Percentiles rank a stretch among this genome's conserved stretches.
These are phyloP conservation scores for Xylaria sp. DNA, from an alignment of 2,329 filamentous ascomycete species.

Conservation along the genomic window DNA sequence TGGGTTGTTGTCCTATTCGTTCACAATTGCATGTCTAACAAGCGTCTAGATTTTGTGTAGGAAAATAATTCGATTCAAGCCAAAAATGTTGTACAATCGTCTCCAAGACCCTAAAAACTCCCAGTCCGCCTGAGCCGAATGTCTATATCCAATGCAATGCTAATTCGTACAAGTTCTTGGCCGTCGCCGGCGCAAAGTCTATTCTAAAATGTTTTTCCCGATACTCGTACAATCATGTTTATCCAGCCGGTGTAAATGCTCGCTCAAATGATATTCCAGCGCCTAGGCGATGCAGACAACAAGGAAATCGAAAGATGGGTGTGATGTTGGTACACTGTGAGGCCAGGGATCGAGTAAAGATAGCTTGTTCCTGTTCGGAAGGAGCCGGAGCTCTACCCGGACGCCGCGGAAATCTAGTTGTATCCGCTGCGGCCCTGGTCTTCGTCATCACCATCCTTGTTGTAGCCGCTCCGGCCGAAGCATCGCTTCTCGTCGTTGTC, in stretches of 20 bases:
- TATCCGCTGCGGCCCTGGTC: constrained; percentile 36
- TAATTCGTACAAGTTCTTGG: constrained; percentile 36
- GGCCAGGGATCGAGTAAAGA: constrained; percentile 14
- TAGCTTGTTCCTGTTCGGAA: constrained; percentile 25
- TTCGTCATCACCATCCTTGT: constrained; percentile 40
- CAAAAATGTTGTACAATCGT: constrained; percentile 24
- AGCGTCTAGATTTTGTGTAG: constrained; percentile 63
- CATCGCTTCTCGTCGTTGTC: constrained; percentile 37
- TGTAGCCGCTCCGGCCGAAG: constrained; percentile 40
- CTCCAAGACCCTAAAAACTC: constrained; percentile 27
- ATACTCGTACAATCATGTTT: constrained; percentile 41
- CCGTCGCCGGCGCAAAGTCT: constrained; percentile 39
- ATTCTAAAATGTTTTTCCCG: constrained; percentile 24
- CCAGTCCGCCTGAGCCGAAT: constrained; percentile 20
- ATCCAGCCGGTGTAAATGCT: constrained; percentile 44
- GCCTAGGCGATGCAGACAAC: constrained; percentile 40
- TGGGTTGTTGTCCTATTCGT: constrained; percentile 63
- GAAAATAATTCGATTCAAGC: constrained; percentile 54
- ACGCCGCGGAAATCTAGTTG: constrained; percentile 31
- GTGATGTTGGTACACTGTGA: constrained; percentile 39
- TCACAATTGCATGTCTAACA: constrained; percentile 32
- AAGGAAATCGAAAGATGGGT: constrained; percentile 35
- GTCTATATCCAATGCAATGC: constrained; percentile 39
- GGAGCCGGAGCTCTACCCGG: constrained; percentile 23
- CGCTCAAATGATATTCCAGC: constrained; percentile 37